These are phyloP conservation scores for Leccinum barrowsii DNA, from an alignment of 768 basidiomycete genomes.

Conservation along the genomic window DNA sequence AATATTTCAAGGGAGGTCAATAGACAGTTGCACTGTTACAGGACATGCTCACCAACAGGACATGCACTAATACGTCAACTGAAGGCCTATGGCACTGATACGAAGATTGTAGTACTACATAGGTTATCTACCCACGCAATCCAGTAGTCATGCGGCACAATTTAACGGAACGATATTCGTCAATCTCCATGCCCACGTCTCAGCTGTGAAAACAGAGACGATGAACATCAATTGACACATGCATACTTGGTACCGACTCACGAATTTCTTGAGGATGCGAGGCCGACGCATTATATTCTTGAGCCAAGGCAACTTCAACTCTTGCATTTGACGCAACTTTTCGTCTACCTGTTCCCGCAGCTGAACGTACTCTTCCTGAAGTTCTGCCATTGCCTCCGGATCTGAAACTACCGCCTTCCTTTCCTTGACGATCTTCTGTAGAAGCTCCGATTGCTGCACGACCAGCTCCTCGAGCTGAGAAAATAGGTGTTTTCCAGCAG, in stretches of 20 bases:
- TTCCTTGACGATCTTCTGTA: neutral
- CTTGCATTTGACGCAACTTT: neutral
- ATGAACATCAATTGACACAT: neutral
- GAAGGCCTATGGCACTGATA: too few relatives aligned
- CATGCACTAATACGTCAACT: too few relatives aligned
- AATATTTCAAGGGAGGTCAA: too few relatives aligned
- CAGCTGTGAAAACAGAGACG: too few relatives aligned
- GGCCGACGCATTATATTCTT: neutral
- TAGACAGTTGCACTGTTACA: too few relatives aligned
- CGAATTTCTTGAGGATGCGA: too few relatives aligned
- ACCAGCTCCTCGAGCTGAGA: neutral
- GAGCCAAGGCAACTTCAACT: neutral
- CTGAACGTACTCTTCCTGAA: neutral
- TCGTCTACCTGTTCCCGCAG: neutral
- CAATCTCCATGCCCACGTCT: too few relatives aligned
- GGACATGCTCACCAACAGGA: too few relatives aligned
- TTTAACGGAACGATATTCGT: too few relatives aligned
- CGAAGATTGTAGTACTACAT: too few relatives aligned
- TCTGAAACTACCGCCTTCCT: neutral
- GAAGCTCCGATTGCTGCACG: neutral
- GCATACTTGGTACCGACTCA: neutral
- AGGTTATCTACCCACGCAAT: too few relatives aligned
- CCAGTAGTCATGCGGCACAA: too few relatives aligned
- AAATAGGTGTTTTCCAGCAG: neutral
- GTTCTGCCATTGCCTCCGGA: neutral